Evolutionary conservation across 148 eudicot species (phyloP), one percentile per base, ranked within the genome.

Genomic region (Fagopyrum esculentum): DNA sequence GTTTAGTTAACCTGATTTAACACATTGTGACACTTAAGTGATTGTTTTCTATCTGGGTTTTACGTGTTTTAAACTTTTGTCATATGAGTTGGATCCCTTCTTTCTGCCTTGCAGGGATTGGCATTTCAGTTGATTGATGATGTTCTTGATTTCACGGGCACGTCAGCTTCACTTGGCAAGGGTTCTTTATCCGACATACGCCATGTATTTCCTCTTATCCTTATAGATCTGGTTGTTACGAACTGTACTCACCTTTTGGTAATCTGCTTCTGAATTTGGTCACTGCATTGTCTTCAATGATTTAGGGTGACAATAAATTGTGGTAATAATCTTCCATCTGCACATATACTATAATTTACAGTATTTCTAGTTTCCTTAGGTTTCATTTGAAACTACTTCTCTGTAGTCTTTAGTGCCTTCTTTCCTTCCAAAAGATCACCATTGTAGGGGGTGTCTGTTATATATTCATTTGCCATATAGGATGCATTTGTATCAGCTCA

Each of bases 71-170:
- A 11, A 26, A 11, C 69, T 29, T 22, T 22, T 63, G 5, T 35
- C 69, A 29, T 63, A 30, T 30, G 6, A 29, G 45, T 30, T 30
- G 40, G 69, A 10, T 66, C 45, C 30, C 63, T 57, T 17, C 9
- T 66, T 22, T 15, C 5, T 43, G 12, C 43, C 47, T 43, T 13
- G 30, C 92, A 94, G 97, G 98, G 98, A 64, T 75, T 94, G 89
- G 97, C 98, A 57, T 94, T 73, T 82, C 98, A 94, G 78, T 79
- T 94, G 80, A 91, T 91, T 52, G 98, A 94, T 19, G 98, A 94
- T 17, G 93, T 90, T 45, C 96, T 91, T 43, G 98, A 94, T 85
- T 94, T 88, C 87, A 94, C 93, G 40, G 97, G 97, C 80, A 94
- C 97, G 47, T 91, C 98, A 69, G 73, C 91, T 29, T 87, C 97